Percentiles rank a stretch among this genome's conserved stretches.
These are phyloP conservation scores for Prunus mongolica DNA, from an alignment of 306 rosid genomes.

Conservation along the genomic window DNA sequence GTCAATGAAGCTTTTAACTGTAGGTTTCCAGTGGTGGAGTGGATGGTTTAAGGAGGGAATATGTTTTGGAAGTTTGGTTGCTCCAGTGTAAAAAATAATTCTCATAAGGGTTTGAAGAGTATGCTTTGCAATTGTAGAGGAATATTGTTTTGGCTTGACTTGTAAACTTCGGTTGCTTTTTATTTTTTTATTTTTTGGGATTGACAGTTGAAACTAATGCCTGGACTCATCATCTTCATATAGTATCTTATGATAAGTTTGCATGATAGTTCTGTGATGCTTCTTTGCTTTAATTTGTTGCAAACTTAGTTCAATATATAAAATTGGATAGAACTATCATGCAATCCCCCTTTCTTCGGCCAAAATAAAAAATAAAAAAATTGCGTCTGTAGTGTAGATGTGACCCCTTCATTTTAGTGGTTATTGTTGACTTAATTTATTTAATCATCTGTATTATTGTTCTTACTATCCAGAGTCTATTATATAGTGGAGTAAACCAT, in stretches of 20 bases:
- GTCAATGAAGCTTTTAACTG: not conserved
- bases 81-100: not conserved
- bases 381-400: not conserved
- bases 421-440: not conserved
- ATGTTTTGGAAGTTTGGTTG: not conserved
- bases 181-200: not conserved
- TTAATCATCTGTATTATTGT: not conserved
- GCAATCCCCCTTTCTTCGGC: not conserved
- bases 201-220: not conserved
- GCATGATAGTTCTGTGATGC: not conserved
- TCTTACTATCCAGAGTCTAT: not conserved
- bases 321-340: not conserved
- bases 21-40: not conserved
- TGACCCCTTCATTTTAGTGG: not conserved
- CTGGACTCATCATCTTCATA: not conserved
- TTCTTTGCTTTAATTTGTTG: not conserved
- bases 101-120: not conserved
- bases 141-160: not conserved
- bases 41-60: constrained; percentile 3
- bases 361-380: not conserved
- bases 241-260: not conserved
- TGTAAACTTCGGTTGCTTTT: not conserved
- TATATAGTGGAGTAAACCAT: not conserved
- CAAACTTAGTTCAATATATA: not conserved
- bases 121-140: not conserved